Conservation (phyloP, 208 protist genomes). For the Trichomonas vaginalis region DNA sequence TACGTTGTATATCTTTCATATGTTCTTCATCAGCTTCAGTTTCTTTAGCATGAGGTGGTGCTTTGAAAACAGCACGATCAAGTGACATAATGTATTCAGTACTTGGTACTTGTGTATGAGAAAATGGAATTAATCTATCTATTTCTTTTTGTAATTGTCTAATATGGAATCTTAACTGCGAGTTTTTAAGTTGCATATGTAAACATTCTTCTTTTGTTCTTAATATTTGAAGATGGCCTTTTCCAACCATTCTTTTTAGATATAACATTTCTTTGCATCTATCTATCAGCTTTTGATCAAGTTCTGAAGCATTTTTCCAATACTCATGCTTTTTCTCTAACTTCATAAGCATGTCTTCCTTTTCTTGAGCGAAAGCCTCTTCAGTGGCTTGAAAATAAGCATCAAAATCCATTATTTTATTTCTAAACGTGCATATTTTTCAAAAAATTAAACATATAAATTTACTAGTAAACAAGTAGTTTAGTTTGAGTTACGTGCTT, state of each 20-base stretch:
- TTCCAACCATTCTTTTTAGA: background rate
- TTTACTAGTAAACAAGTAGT: too few relatives aligned
- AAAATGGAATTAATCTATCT: background rate
- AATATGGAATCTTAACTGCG: background rate
- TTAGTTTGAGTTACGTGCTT: too few relatives aligned
- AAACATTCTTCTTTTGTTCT: conserved; percentile 9
- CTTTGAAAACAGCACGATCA: background rate
- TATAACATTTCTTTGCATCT: conserved; percentile 9
- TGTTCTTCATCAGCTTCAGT: background rate
- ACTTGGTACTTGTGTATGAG: background rate
- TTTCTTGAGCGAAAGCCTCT: background rate
- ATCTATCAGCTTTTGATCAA: background rate
- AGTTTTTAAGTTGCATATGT: background rate
- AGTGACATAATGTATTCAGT: conserved; percentile 11
- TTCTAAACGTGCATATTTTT: background rate
- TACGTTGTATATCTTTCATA: background rate
- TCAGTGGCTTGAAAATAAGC: background rate
- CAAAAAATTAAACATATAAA: too few relatives aligned
- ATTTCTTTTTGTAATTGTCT: conserved; percentile 10
- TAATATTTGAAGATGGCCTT: background rate
- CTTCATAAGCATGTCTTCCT: background rate
- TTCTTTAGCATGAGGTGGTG: background rate
- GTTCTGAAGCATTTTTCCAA: background rate
- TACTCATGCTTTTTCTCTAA: background rate
- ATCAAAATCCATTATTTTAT: conserved; percentile 4